Conservation (phyloP, 75 land plant genomes). For the Cunninghamia lanceolata region DNA sequence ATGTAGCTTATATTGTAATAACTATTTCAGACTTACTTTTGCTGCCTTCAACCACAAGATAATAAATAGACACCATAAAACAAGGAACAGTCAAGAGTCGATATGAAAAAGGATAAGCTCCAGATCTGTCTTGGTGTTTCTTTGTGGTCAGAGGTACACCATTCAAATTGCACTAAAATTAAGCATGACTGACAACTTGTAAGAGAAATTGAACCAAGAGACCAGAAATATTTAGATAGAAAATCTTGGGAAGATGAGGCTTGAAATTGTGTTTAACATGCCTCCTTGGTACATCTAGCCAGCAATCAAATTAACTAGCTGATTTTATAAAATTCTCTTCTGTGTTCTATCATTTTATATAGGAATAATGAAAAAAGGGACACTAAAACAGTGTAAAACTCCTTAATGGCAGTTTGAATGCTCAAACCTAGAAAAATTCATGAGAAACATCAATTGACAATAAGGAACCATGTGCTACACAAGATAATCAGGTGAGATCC, state of each 20-base stretch:
- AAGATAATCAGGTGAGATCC: too few relatives aligned
- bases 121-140: not conserved
- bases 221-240: not conserved
- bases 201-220: not conserved
- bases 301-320: not conserved
- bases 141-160: too few relatives aligned
- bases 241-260: not conserved
- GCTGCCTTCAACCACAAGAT: not conserved
- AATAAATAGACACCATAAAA: not conserved
- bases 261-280: not conserved
- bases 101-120: not conserved
- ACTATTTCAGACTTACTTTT: not conserved
- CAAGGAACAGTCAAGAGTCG: not conserved
- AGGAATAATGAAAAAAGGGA: not conserved
- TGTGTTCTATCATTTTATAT: not conserved
- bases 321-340: not conserved
- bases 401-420: not conserved
- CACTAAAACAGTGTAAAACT: not conserved
- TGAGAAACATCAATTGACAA: not conserved
- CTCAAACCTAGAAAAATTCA: not conserved
- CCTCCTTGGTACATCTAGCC: not conserved
- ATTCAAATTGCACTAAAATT: too few relatives aligned
- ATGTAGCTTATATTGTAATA: not conserved
- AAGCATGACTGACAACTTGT: not conserved
- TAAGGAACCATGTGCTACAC: not conserved